Evolutionary conservation across 2,329 filamentous ascomycete species (phyloP), one percentile per base, ranked within the genome.

Genomic region (Nemania abortiva): DNA sequence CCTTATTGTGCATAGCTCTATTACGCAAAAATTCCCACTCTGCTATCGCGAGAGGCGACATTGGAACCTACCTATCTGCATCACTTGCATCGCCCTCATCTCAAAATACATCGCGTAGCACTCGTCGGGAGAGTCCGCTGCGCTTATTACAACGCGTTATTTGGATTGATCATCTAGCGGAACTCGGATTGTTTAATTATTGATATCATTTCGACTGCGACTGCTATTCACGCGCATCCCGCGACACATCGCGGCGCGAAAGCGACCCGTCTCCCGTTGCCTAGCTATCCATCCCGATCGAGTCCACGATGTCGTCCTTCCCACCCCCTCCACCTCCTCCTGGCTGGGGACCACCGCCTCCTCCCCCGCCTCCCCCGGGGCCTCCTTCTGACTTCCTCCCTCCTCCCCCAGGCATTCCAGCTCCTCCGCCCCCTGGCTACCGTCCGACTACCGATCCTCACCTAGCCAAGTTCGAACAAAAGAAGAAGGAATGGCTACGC

Each of bases 401-500:
- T 70, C 87, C 87, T 45, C 87, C 87, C 24, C 86, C 87, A 1
- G 82, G 85, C 53, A 82, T 82, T 34, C 85, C 86, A 47, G 84
- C 92, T 62, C 94, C 95, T 71, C 94, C 94, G 62, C 94, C 95
- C 27, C 94, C 94, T 29, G 94, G 94, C 49, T 97, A 94, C 81
- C 90, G 90, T 72, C 94, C 94, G 52, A 89, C 91, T 27, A 87
- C 90, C 74, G 91, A 98, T 79, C 91, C 94, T 53, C 93, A 95
- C 73, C 87, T 93, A 77, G 94, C 94, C 61, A 99, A 99, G 84
- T 97, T 98, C 78, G 93, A 95, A 66, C 93, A 98, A 82, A 99
- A 98, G 88, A 99, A 98, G 88, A 97, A 94, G 81, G 95, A 98
- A 90, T 99, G 97, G 97, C 86, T 98, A 77, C 92, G 95, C 70